phyloP scores from a whole-genome alignment of 148 eudicot genomes.

The Rhododendron vialii region DNA sequence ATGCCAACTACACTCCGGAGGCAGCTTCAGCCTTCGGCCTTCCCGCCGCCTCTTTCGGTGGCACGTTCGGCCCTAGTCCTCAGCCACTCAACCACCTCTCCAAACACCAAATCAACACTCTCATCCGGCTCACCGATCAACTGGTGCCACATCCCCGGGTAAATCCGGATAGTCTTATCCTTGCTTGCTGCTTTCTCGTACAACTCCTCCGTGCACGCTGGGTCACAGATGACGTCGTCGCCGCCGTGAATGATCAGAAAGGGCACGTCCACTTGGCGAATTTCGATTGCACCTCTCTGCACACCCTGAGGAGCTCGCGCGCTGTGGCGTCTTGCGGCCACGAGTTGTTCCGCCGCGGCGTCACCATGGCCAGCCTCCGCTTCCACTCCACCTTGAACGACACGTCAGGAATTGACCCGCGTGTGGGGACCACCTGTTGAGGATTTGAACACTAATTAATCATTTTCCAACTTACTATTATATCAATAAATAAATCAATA shows the following conservation, averaged over 20 bases:
- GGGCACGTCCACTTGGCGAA: conserved; percentile 53
- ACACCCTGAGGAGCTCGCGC: conserved; percentile 65
- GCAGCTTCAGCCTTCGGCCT: not conserved
- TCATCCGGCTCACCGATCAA: conserved; percentile 78
- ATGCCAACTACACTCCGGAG: not conserved
- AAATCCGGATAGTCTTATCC: conserved; percentile 76
- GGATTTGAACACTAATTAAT: too few species aligned
- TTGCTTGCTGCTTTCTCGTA: conserved; percentile 55
- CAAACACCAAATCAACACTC: conserved; percentile 70
- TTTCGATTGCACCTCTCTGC: conserved; percentile 64
- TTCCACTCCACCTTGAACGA: conserved; percentile 95
- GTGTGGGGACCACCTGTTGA: conserved; percentile 76
- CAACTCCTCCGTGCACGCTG: conserved; percentile 69
- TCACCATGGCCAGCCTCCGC: conserved; percentile 63
- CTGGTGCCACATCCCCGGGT: conserved; percentile 94
- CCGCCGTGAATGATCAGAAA: conserved; percentile 75
- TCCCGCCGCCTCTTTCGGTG: not conserved
- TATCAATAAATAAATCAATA: too few species aligned
- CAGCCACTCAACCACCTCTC: conserved; percentile 78
- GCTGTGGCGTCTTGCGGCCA: conserved; percentile 89
- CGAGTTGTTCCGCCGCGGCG: conserved; percentile 55
- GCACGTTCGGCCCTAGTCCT: conserved; percentile 44
- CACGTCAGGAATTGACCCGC: conserved; percentile 72
- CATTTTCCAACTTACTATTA: conserved; percentile 8
- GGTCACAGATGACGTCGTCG: conserved; percentile 78